Evolutionary conservation across 805 yeast genomes (phyloP), one percentile per base, ranked within the genome.

Genomic region (Komagataella phaffii): DNA sequence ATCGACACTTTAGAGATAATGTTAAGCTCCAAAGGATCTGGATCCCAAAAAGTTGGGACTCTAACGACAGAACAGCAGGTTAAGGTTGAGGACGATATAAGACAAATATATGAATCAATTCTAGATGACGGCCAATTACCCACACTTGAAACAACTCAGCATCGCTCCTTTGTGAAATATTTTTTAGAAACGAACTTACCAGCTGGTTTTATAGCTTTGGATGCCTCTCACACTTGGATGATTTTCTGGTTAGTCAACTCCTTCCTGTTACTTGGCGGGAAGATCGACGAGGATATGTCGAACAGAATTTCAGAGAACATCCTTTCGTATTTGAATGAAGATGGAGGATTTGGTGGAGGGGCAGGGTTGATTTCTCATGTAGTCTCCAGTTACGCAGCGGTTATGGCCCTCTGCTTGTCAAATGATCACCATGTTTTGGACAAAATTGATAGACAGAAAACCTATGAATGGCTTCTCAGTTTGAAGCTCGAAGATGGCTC

Each of bases 151-250:
- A 62, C 59, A 43, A 62, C 62, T 4, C 54, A 57, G 1, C 89
- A 84, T 59, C 51, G 61, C 7, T 54, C 55, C 50, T 85, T 72
- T 59, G 63, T 79, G 12, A 63, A 68, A 18, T 53, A 60, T n/a
- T 67, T 70, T 17, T 65, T 80, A 21, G 57, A 61, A 7, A 61
- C 65, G 8, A 67, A 73, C 17, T 69, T 85, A 24, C 85, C 89
- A 0, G 55, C 66, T 2, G 68, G 64, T 7, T 83, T 75, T 62
- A 61, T 64, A 3, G 74, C 75, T 0, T 70, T 88, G 48, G 97
- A 91, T 64, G 93, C 97, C 0, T 85, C 93, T n/a, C 89, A 84
- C 54, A 81, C 96, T 0, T 93, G 98, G 98, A 68, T 91, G 60
- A 53, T 86, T 1, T 91, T 85, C 62, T 93, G 99, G 99, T 66